Evolutionary conservation across 1,284 basidiomycete species (phyloP), one percentile per base, ranked within the genome.

Genomic region (Laetiporus sulphureus): DNA sequence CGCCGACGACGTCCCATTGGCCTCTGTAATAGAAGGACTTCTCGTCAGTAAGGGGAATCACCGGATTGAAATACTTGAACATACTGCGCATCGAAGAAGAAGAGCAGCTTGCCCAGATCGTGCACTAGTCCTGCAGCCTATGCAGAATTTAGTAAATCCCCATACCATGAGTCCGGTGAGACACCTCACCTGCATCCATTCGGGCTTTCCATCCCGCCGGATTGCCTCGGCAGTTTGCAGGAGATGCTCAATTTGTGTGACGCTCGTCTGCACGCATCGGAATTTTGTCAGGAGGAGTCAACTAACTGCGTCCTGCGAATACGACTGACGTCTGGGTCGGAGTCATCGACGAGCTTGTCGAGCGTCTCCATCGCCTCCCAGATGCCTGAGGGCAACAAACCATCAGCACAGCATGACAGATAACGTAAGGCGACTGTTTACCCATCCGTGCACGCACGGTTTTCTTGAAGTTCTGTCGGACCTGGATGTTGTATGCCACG

Each of bases 301-400:
- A 27, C 13, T 13, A 27, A 13, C 25, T 27, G 7, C 25, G 61
- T 63, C 51, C 63, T 59, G 13, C 60, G 12, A 20, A 33, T 30
- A 22, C 13, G 12, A 45, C 49, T 40, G 46, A 86, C 84, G 56
- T 90, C 87, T 40, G 88, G 88, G 61, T 91, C 91, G 5, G 86
- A 90, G 52, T 92, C 88, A 61, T 94, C 91, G 42, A 94, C 75
- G 33, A 95, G 73, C 0, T 83, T 91, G 59, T 94, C 82, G 45
- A 95, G 79, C 70, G 83, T 79, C 58, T 94, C 90, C 64, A 94
- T 91, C 4, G 91, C 91, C 56, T 91, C 81, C 91, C 91, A 94
- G 24, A 95, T 70, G 40, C 71, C 62, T 62, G 29, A 25, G 18
- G 22, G 32, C 35, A 34, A 24, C 21, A 36, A 34, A 19, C 23